Percentiles rank a stretch among this genome's conserved stretches.
Evolutionary conservation across 2,329 filamentous ascomycete genomes (phyloP).

Genomic region (Decorospora gaudefroyi): DNA sequence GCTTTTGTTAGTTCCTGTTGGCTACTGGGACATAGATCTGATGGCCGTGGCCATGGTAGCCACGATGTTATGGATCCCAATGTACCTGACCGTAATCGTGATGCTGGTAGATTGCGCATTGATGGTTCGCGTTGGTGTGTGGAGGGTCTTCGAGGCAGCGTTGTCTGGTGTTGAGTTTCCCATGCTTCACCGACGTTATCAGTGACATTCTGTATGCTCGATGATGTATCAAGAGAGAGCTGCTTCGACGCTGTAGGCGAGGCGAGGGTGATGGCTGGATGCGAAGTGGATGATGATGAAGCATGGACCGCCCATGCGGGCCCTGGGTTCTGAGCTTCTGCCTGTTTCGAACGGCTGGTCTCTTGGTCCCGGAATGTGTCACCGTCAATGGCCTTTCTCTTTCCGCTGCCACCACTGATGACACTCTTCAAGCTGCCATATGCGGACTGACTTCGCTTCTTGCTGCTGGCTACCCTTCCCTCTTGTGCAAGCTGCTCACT

Average conservation of each 20-base stretch:
- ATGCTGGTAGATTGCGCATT: slow-evolving; percentile 23
- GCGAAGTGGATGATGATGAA: slow-evolving; percentile 28
- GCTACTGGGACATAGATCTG: slow-evolving; percentile 18
- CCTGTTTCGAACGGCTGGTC: slow-evolving; percentile 14
- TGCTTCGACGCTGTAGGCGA: slow-evolving; percentile 45
- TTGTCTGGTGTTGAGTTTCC: slow-evolving; percentile 18
- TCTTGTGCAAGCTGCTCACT: slow-evolving; percentile 49
- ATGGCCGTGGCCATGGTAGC: slow-evolving; percentile 43
- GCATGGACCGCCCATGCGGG: slow-evolving; percentile 39
- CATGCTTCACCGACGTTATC: slow-evolving; percentile 12
- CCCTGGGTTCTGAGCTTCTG: slow-evolving; percentile 18
- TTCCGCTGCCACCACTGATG: slow-evolving; percentile 44
- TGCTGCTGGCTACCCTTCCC: slow-evolving; percentile 26
- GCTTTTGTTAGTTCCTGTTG: slow-evolving; percentile 38
- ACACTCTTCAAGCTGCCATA: slow-evolving; percentile 48
- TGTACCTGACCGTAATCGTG: slow-evolving; percentile 34
- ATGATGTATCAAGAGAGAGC: slow-evolving; percentile 41
- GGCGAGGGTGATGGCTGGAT: slow-evolving; percentile 42
- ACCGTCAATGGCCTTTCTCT: slow-evolving; percentile 31
- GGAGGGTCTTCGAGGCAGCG: slow-evolving; percentile 12
- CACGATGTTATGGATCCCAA: slow-evolving; percentile 42
- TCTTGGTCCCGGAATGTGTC: slow-evolving; percentile 29
- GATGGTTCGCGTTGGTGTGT: slow-evolving; percentile 34
- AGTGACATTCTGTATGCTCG: slow-evolving; percentile 31
- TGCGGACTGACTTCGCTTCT: slow-evolving; percentile 43